These are phyloP conservation scores for Botryotinia narcissicola DNA, from an alignment of 2,329 filamentous ascomycete species.

Conservation along the genomic window DNA sequence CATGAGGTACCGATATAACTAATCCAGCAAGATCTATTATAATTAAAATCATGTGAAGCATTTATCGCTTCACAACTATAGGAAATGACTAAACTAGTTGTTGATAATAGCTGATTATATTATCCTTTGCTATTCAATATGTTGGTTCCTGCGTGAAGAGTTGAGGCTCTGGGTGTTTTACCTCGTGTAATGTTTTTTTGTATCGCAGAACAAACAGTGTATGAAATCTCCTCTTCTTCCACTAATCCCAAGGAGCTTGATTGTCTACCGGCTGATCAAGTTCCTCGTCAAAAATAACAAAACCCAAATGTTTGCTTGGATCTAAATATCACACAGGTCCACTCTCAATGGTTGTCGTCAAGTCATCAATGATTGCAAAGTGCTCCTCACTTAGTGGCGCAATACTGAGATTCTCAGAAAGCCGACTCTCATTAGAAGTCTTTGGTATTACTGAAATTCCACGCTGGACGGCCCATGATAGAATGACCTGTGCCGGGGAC, in stretches of 20 bases:
- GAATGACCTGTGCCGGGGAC: neutral
- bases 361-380: neutral
- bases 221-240: too few relatives aligned
- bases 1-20: too few relatives aligned
- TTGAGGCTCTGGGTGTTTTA: too few relatives aligned
- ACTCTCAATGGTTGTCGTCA: neutral
- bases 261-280: neutral
- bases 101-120: too few relatives aligned
- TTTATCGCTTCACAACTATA: too few relatives aligned
- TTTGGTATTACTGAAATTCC: neutral
- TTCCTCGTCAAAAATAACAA: neutral
- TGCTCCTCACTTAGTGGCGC: neutral
- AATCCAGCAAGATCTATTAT: too few relatives aligned
- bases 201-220: too few relatives aligned
- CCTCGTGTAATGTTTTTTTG: too few relatives aligned
- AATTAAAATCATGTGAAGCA: too few relatives aligned
- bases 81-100: too few relatives aligned
- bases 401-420: neutral
- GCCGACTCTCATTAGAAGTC: neutral
- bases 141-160: too few relatives aligned
- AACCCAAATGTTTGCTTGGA: neutral
- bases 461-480: neutral
- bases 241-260: neutral
- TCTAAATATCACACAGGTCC: neutral
- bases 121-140: too few relatives aligned